Evolutionary conservation across 2,329 filamentous ascomycete species (phyloP).

Genomic region (Calonectria henricotiae): DNA sequence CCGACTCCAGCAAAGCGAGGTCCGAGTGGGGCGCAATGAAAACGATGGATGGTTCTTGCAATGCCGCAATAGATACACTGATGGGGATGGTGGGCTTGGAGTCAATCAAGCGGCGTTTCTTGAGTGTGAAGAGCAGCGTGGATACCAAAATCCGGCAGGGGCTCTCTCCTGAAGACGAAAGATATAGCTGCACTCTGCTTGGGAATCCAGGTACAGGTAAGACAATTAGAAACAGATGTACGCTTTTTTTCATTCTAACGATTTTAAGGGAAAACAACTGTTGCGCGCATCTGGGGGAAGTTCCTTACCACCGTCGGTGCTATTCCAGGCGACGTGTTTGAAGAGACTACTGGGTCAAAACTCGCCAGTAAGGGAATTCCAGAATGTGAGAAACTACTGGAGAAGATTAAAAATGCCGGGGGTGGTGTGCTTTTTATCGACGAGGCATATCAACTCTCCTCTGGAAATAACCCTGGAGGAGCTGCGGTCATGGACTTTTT

Average conservation of each 20-base stretch:
- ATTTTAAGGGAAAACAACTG: constrained; percentile 76
- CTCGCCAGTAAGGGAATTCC: constrained; percentile 76
- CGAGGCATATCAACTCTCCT: constrained; percentile 82
- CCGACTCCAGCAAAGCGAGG: constrained; percentile 53
- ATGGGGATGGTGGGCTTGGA: constrained; percentile 83
- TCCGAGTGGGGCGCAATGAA: constrained; percentile 78
- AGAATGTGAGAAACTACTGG: constrained; percentile 69
- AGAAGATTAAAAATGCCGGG: constrained; percentile 68
- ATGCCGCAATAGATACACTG: constrained; percentile 72
- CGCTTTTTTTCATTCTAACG: constrained; percentile 31
- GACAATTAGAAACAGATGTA: constrained; percentile 26
- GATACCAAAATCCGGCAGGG: constrained; percentile 74
- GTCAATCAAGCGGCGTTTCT: constrained; percentile 75
- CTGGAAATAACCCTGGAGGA: constrained; percentile 72
- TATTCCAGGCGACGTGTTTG: constrained; percentile 73
- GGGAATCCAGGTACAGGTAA: constrained; percentile 84
- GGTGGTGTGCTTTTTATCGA: constrained; percentile 85
- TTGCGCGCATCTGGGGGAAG: constrained; percentile 79
- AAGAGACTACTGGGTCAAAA: constrained; percentile 79
- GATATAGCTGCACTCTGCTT: constrained; percentile 76
- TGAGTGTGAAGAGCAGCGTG: constrained; percentile 75
- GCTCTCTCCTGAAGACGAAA: constrained; percentile 69
- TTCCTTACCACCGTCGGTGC: constrained; percentile 76
- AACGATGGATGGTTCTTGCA: constrained; percentile 65
- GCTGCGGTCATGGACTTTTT: constrained; percentile 79